Conservation (phyloP, 768 basidiomycete genomes). For the Podaxis pistillaris region DNA sequence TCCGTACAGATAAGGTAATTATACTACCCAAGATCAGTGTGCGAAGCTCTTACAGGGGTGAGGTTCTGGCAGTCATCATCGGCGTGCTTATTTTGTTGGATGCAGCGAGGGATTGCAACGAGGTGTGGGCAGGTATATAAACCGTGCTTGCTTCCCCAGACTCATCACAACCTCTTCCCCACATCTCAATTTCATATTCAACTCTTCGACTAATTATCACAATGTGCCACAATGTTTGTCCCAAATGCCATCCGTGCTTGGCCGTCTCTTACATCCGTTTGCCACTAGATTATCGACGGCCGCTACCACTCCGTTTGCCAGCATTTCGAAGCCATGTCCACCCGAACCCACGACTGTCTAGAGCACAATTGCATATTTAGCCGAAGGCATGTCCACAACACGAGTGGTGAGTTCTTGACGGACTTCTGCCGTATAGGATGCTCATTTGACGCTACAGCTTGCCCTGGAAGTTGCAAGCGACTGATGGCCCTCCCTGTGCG, state of each 20-base stretch:
- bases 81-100: neutral
- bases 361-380: conserved; percentile 70
- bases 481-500: conserved; percentile 66
- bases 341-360: conserved; percentile 65
- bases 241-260: conserved; percentile 5
- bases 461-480: conserved; percentile 53
- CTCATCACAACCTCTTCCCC: conserved; percentile 21
- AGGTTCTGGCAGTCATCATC: neutral
- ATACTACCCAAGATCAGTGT: conserved; percentile 3
- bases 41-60: neutral
- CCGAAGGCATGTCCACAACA: conserved; percentile 54
- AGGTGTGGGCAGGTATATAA: conserved; percentile 3
- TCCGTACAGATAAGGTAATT: conserved; percentile 2
- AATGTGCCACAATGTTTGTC: conserved; percentile 77
- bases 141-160: conserved; percentile 18
- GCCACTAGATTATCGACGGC: conserved; percentile 72
- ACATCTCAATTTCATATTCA: conserved; percentile 15
- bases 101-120: neutral
- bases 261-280: neutral
- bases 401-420: conserved; percentile 34
- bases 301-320: conserved; percentile 68
- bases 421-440: neutral
- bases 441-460: conserved; percentile 34
- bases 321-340: conserved; percentile 74
- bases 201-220: conserved; percentile 13